A percentile compares a stretch with the other conserved stretches of the same genome.
Conservation (phyloP, 2,329 filamentous ascomycete species). For the Aspergillus aculeatinus region DNA sequence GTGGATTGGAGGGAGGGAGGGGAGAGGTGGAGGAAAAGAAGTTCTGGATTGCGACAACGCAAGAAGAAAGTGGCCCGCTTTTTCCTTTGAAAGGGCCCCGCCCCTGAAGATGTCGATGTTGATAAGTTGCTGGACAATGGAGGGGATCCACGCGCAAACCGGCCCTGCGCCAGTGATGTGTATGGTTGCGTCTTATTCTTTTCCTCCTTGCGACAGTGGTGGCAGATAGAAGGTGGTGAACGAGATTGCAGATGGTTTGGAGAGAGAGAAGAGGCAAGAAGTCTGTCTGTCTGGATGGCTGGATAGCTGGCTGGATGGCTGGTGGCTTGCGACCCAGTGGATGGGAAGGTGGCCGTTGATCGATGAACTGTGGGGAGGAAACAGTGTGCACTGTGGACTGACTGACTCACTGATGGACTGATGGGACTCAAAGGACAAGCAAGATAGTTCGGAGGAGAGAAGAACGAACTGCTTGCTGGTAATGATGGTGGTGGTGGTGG, state of each 20-base stretch:
- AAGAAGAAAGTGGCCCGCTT: conserved; percentile 14
- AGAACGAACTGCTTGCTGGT: not conserved
- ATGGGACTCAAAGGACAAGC: not conserved
- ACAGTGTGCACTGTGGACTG: not conserved
- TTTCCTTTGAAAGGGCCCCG: conserved; percentile 16
- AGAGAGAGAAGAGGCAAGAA: not conserved
- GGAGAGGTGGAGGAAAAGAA: not conserved
- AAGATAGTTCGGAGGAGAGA: not conserved
- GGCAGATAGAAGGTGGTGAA: not conserved
- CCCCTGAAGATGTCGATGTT: conserved; percentile 15
- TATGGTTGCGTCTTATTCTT: no score
- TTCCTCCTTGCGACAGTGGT: not conserved
- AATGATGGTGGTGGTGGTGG: not conserved
- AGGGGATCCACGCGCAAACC: conserved; percentile 7
- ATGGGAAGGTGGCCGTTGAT: not conserved
- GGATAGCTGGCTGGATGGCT: not conserved
- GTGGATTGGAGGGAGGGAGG: not conserved
- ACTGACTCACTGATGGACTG: not conserved
- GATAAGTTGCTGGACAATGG: conserved; percentile 4
- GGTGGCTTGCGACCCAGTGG: not conserved
- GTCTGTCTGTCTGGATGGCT: not conserved
- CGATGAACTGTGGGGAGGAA: not conserved
- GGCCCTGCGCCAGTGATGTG: not conserved
- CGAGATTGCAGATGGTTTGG: not conserved
- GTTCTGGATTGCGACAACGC: conserved; percentile 17